Evolutionary conservation across 352 stramenopile genomes (phyloP), one percentile per base, ranked within the genome.

Genomic region (Globisporangium irregulare): DNA sequence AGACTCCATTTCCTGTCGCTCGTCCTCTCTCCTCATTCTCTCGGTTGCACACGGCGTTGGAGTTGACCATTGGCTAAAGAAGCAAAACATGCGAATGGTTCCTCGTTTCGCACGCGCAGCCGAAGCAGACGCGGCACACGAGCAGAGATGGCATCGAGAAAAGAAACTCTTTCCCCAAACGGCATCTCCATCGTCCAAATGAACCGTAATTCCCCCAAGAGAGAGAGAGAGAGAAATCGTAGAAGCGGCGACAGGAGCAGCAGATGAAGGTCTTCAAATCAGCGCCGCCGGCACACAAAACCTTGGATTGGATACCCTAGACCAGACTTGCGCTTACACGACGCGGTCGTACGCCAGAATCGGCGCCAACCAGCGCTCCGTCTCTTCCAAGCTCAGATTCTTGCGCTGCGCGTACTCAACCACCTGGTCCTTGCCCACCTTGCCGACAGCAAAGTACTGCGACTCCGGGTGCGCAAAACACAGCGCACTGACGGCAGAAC

Each of bases 371-470:
- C 97, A 99, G 59, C 93, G 88, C 79, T 99, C 96, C 25, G 86
- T 95, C 36, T 93, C 70, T 50, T 96, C 78, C 5, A 99, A 27
- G 22, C 85, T 81, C 80, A 93, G 89, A 29, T 90, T 85, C 84
- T 99, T 99, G 59, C 96, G 89, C 38, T 82, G 73, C 4, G 96
- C 95, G 73, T 99, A 99, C 68, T 86, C 93, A 41, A 88, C 78
- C 8, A 99, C 90, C 80, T 99, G 97, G 76, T 99, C 97, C 76
- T 99, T 99, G 41, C 87, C 90, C 41, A 99, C 86, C 73, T 98
- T 98, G 54, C 97, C 97, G 51, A 99, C 96, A 22, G 96, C 96
- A 84, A 99, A 99, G 82, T 99, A 99, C 73, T 97, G 76, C 27
- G 92, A 97, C 59, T 98, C 71, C 9, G 93, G 91, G 79, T 99